Percentiles rank a stretch among this genome's conserved stretches.
Conservation (phyloP, 148 eudicot species). For the Amaranthus palmeri region DNA sequence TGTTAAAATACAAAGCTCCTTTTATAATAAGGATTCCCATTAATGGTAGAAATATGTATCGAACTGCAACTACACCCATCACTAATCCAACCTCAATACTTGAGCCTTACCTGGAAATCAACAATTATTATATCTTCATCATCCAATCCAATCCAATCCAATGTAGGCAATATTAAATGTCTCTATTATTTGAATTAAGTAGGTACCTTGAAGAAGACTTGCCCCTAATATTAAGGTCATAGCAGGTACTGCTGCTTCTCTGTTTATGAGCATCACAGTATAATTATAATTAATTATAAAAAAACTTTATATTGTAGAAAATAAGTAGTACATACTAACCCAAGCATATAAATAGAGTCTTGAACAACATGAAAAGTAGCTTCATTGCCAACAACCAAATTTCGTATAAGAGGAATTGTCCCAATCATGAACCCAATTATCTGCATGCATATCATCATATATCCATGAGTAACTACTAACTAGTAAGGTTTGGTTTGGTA, state of each 20-base stretch:
- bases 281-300: neutral
- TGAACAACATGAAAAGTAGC: constrained; percentile 9
- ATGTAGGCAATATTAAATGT: too few relatives aligned
- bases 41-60: constrained; percentile 50
- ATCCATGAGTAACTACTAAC: too few relatives aligned
- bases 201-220: constrained; percentile 62
- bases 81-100: constrained; percentile 32
- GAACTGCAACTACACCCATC: constrained; percentile 42
- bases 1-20: constrained; percentile 42
- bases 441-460: neutral
- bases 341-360: constrained; percentile 13
- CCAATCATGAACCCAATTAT: constrained; percentile 13
- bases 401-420: constrained; percentile 1
- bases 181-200: neutral
- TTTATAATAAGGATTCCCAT: constrained; percentile 44
- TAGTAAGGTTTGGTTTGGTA: neutral
- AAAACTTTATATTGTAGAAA: neutral
- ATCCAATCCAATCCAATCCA: too few relatives aligned
- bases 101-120: constrained; percentile 40
- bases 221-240: constrained; percentile 64
- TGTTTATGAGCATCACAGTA: constrained; percentile 12
- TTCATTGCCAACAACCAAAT: constrained; percentile 9
- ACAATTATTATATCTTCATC: too few relatives aligned
- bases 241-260: constrained; percentile 76
- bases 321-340: neutral